phyloP scores from a whole-genome alignment of 768 basidiomycete species.

The Megacollybia marginata region DNA sequence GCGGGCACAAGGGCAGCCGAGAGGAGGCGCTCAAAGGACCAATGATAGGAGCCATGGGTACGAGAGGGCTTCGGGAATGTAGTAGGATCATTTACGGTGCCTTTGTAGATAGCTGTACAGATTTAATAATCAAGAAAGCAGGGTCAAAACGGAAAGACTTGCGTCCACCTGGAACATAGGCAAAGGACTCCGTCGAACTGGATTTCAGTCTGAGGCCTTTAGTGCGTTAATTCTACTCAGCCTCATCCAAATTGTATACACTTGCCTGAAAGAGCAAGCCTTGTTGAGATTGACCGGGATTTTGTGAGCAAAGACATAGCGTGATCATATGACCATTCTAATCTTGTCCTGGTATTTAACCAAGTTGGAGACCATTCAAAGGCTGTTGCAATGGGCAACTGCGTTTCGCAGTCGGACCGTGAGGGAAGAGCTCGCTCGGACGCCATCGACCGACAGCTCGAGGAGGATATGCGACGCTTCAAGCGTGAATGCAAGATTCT shows the following conservation, averaged over 20 bases:
- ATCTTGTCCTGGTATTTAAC: neutral
- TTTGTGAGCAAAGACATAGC: too few relatives aligned
- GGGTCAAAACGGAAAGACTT: slow-evolving; percentile 24
- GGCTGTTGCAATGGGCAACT: slow-evolving; percentile 51
- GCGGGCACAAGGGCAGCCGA: slow-evolving; percentile 84
- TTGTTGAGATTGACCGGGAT: too few relatives aligned
- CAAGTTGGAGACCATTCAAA: neutral
- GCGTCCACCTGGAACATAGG: slow-evolving; percentile 70
- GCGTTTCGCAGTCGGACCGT: slow-evolving; percentile 51
- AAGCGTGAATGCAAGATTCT: slow-evolving; percentile 91
- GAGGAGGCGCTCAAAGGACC: slow-evolving; percentile 90
- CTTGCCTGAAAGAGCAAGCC: too few relatives aligned
- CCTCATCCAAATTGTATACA: too few relatives aligned
- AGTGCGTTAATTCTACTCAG: too few relatives aligned
- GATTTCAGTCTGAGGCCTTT: neutral
- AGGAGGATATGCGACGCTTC: slow-evolving; percentile 77
- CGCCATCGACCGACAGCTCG: slow-evolving; percentile 75
- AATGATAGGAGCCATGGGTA: slow-evolving; percentile 84
- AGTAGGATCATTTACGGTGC: slow-evolving; percentile 93
- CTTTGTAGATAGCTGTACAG: slow-evolving; percentile 69
- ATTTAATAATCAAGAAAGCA: neutral
- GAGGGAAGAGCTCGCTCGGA: slow-evolving; percentile 58
- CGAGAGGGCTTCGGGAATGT: slow-evolving; percentile 78
- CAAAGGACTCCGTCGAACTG: slow-evolving; percentile 15
- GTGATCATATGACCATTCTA: too few relatives aligned